Base-by-base conservation (phyloP, 768 basidiomycete genomes). In the Guyanaporus albipodus region DNA sequence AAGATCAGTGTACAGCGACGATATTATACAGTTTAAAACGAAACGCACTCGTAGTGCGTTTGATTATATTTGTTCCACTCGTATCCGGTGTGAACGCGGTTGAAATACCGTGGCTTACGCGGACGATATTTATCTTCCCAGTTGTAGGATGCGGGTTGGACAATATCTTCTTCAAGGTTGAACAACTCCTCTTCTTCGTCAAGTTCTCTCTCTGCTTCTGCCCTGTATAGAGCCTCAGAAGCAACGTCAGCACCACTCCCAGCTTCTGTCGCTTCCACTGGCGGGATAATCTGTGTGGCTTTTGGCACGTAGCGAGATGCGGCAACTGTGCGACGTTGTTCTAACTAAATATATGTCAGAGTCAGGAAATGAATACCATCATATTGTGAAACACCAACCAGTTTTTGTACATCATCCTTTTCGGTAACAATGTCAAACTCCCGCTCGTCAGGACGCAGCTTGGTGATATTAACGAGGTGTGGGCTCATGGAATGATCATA, bases 21-120 rank as follows among this genome's bases (percentile, higher is more conserved):
- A 28, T 24, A 17, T 32, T 39, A 36, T 11, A 17, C 10, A 48
- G n/a, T n/a, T 36, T 18, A 12, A 39, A 46, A 35, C n/a, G n/a
- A 46, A 18, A 50, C 18, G 54, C 72, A 95, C 91, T 97, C 96
- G 67, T 98, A 99, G 70, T 98, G 96, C 4, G 96, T 98, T 67
- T 98, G 95, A 67, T 98, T 98, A 68, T 98, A 99, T 73, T 97
- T 98, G 75, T 95, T 98, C 96, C 96, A 99, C 66, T 99, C 96
- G 63, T 95, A 99, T 22, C 96, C 96, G 24, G 96, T 99, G 61
- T 98, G 93, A 21, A 98, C 96, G 48, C 96, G 85, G 63, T 99
- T 99, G 73, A 98, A 97, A 73, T 97, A 99, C 52, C 94, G 77
- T 36, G 96, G 96, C 67, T 98, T 99, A 28, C 96, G 78, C 24